Percentiles rank a stretch among this genome's conserved stretches.
Evolutionary conservation across 2,329 filamentous ascomycete species (phyloP).

Genomic region (Bisporella sp.): DNA sequence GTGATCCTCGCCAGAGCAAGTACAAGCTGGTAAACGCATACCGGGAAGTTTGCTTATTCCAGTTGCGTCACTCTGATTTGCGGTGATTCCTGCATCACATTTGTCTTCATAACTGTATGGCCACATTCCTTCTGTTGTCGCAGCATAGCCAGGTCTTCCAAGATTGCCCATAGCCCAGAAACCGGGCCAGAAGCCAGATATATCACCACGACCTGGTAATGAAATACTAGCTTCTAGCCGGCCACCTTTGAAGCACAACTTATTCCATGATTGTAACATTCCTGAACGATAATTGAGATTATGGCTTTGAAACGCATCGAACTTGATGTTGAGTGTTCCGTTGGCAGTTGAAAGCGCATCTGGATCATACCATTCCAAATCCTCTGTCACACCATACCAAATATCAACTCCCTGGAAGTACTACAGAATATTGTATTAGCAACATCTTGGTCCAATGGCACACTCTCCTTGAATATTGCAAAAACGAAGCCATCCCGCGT

Average conservation of each 20-base stretch:
- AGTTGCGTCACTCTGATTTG: conserved; percentile 62
- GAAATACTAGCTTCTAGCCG: conserved; percentile 65
- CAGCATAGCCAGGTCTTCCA: conserved; percentile 60
- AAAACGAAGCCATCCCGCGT: too few species aligned
- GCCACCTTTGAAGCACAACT: conserved; percentile 66
- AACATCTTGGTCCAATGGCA: too few species aligned
- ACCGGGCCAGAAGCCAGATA: conserved; percentile 66
- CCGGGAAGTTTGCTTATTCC: conserved; percentile 62
- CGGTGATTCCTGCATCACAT: conserved; percentile 64
- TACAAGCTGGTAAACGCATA: conserved; percentile 63
- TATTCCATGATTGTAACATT: conserved; percentile 72
- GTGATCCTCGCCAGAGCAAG: conserved; percentile 57
- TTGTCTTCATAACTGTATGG: conserved; percentile 64
- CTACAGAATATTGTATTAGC: too few species aligned
- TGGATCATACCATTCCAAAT: conserved; percentile 67
- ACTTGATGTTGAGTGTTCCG: conserved; percentile 55
- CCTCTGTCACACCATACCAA: conserved; percentile 66
- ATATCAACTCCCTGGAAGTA: conserved; percentile 62
- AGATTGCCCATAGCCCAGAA: conserved; percentile 73
- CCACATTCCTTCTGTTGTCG: conserved; percentile 67
- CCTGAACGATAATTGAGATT: conserved; percentile 60
- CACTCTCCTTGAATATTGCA: too few species aligned
- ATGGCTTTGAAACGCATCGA: conserved; percentile 60
- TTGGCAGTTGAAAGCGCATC: conserved; percentile 57
- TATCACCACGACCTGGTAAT: conserved; percentile 58